A percentile compares a stretch with the other conserved stretches of the same genome.
phyloP scores from a whole-genome alignment of 495 filamentous ascomycete genomes.

The Lasiosphaeris hirsuta region DNA sequence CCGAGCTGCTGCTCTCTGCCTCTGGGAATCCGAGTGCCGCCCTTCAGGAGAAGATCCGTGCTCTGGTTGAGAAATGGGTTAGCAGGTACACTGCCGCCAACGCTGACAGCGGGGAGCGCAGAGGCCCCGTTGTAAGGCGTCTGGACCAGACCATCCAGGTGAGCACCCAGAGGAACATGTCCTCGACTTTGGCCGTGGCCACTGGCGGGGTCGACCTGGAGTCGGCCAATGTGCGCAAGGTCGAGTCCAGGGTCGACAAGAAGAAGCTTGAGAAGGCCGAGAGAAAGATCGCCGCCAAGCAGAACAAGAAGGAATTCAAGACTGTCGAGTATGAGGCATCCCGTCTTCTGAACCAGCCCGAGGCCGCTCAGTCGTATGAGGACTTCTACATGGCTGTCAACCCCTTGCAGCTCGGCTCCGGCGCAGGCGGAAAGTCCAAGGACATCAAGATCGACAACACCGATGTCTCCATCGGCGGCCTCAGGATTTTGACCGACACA shows the following conservation, averaged over 20 bases:
- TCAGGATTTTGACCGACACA: slow-evolving; percentile 86
- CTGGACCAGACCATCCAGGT: slow-evolving; percentile 96
- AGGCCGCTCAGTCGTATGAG: slow-evolving; percentile 90
- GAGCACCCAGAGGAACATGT: slow-evolving; percentile 88
- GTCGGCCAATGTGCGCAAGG: slow-evolving; percentile 83
- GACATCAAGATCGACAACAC: slow-evolving; percentile 97
- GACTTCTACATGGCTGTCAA: slow-evolving; percentile 99
- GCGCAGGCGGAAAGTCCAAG: slow-evolving; percentile 79
- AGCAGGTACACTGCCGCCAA: slow-evolving; percentile 70
- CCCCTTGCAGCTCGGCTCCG: slow-evolving; percentile 80
- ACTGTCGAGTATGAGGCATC: slow-evolving; percentile 97
- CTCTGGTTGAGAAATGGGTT: slow-evolving; percentile 88
- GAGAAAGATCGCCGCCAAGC: slow-evolving; percentile 95
- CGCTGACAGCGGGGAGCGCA: slow-evolving; percentile 54
- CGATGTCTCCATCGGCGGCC: slow-evolving; percentile 87
- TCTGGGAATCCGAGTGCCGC: slow-evolving; percentile 67
- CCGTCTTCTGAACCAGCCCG: slow-evolving; percentile 75
- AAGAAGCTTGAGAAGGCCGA: slow-evolving; percentile 99
- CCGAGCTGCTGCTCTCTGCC: slow-evolving; percentile 82
- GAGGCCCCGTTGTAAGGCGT: slow-evolving; percentile 75
- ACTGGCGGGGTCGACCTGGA: slow-evolving; percentile 86
- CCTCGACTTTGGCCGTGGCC: slow-evolving; percentile 85
- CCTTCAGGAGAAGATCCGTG: slow-evolving; percentile 72
- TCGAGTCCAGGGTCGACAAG: slow-evolving; percentile 94
- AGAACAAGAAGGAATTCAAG: slow-evolving; percentile 97